Conservation (phyloP, 441 rosid species). For the Croton laevigatus region DNA sequence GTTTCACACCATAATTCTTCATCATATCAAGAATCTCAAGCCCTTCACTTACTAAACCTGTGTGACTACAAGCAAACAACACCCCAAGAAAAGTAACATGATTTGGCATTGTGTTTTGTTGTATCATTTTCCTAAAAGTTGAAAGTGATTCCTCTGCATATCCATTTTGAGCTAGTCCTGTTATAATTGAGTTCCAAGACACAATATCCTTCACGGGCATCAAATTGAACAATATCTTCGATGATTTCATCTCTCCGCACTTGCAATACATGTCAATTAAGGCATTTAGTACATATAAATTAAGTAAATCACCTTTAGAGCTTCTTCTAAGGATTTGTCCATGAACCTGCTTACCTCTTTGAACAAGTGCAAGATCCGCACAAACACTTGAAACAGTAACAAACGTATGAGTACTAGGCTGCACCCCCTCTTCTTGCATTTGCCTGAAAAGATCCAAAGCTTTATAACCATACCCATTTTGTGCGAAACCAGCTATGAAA, state of each 20-base stretch:
- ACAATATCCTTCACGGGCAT: constrained; percentile 32
- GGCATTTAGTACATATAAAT: constrained; percentile 30
- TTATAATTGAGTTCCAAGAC: constrained; percentile 49
- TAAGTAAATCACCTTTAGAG: constrained; percentile 20
- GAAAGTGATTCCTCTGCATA: constrained; percentile 35
- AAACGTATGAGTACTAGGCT: constrained; percentile 36
- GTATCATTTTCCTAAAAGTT: constrained; percentile 39
- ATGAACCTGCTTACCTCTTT: constrained; percentile 41
- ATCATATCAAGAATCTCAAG: constrained; percentile 32
- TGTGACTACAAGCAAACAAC: constrained; percentile 39
- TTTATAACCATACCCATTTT: constrained; percentile 29
- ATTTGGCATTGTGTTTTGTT: constrained; percentile 33
- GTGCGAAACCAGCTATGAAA: constrained; percentile 35
- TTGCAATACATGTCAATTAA: constrained; percentile 48
- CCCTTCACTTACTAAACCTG: constrained; percentile 38
- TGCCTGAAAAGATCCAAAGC: constrained; percentile 32
- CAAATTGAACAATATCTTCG: constrained; percentile 31
- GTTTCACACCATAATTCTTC: constrained; percentile 29
- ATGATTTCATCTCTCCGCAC: constrained; percentile 39
- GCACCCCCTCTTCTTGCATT: constrained; percentile 37
- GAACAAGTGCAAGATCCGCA: constrained; percentile 38
- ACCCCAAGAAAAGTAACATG: constrained; percentile 39
- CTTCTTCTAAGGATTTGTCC: constrained; percentile 30
- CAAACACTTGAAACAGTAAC: constrained; percentile 37
- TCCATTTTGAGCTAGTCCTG: constrained; percentile 38